Base-by-base conservation (phyloP, 75 land plant genomes). In the Sequoia sempervirens region DNA sequence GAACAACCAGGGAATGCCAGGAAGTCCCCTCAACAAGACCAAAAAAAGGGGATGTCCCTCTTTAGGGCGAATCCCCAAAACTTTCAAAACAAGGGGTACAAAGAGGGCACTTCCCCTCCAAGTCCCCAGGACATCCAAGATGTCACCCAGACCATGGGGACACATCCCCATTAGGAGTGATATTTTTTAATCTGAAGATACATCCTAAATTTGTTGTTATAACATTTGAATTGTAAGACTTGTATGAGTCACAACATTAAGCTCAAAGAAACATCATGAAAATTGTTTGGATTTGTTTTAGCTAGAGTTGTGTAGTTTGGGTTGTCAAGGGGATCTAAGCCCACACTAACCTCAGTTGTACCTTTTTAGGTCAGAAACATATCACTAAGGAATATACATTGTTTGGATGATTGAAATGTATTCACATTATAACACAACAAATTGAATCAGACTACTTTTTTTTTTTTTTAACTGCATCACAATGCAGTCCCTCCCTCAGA, bases 211-310 rank as follows among this genome's bases (percentile, higher is more conserved):
- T 76, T 20, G 13, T 23, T 1, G 46, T 43, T 76, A 20, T 38
- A 76, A 76, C 28, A 36, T 76, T 76, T 43, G 80, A 76, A 40
- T 76, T 26, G 80, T 10, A 76, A 76, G 79, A 26, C 69, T 23
- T 40, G 23, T 40, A 75, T 23, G 0, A 75, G 18, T 36, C 80
- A 43, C 47, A 76, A 43, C 45, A 14, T 20, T 7, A 76, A 76
- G 41, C 46, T 43, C 41, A 61, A 23, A 43, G 30, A 78, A 76
- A n/a, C 52, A 78, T 45, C 50, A 26, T 45, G 41, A 76, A 41
- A 76, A 40, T 40, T 23, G 46, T 40, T 76, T 76, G n/a, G n/a
- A 76, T 10, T 76, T 76, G 28, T 76, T 8, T 76, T 76, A 76
- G 46, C 46, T 76, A 41, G 12, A 40, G 10, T 41, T 76, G 47